Base-by-base conservation (phyloP, 306 rosid genomes). In the Clitoria ternatea region DNA sequence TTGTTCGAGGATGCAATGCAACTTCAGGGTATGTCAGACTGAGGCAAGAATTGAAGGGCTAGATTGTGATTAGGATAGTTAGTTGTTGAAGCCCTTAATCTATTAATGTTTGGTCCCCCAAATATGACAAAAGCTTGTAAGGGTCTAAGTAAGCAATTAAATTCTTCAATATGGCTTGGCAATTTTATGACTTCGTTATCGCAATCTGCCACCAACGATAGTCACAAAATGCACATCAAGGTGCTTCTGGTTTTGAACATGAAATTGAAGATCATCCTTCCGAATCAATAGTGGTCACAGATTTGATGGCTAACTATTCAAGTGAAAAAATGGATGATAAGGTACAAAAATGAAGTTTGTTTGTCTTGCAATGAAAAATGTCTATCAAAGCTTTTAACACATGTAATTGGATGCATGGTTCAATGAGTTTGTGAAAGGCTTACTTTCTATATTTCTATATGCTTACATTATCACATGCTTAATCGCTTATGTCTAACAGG, bases 51-150 rank as follows among this genome's bases (percentile, higher is more conserved):
- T 5, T 57, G 88, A 79, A 52, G 82, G 70, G 72, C 13, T 73
- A 4, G 78, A 76, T 57, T 82, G 87, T 85, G 93, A 79, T 43
- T 85, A 88, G 91, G 91, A 82, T 23, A 79, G 80, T 85, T 89
- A 65, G 80, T 85, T 18, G 48, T 80, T 42, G 85, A 85, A 82
- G 78, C 81, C 24, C 57, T 89, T n/a, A 87, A 85, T 70, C 44
- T 87, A 27, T 86, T 89, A 56, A 81, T 84, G 47, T 85, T 89
- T 44, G 72, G 82, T 48, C 80, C 97, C 13, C 97, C 90, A 27
- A 82, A 76, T 37, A 66, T 80, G 20, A 61, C 87, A 17, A 89
- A 84, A 29, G 77, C 79, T 68, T 82, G 84, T 55, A 85, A 71
- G 80, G 89, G 83, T 54, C 52, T 87, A 61, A 83, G 84, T 70